phyloP scores from a whole-genome alignment of 495 filamentous ascomycete genomes.

The Annulohypoxylon bovei region DNA sequence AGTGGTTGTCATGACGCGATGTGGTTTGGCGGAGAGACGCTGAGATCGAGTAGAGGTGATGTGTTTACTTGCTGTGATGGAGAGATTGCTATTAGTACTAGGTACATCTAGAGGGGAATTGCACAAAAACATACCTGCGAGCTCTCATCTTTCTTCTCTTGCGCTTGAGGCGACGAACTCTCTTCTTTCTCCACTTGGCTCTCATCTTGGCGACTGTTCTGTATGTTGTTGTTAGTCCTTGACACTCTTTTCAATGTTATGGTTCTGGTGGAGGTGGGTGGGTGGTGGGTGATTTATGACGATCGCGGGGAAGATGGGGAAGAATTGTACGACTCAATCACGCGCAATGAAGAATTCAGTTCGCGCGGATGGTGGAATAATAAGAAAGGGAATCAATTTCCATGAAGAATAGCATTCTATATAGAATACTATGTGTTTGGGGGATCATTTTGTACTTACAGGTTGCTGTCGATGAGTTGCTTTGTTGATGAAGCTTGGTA shows the following conservation, averaged over 20 bases:
- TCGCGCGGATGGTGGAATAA: slow-evolving; percentile 12
- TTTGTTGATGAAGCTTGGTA: slow-evolving; percentile 40
- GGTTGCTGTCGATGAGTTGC: slow-evolving; percentile 41
- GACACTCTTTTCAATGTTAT: neutral
- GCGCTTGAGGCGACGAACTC: slow-evolving; percentile 95
- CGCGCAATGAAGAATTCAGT: neutral
- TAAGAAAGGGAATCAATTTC: neutral
- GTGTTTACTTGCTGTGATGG: slow-evolving; percentile 74
- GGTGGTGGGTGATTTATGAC: neutral
- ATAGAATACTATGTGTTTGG: neutral
- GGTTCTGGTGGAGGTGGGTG: slow-evolving; percentile 30
- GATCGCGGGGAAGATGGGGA: slow-evolving; percentile 28
- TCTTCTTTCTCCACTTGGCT: slow-evolving; percentile 99
- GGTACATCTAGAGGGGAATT: neutral
- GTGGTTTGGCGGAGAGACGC: slow-evolving; percentile 53
- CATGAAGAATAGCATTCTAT: neutral
- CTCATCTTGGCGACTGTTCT: slow-evolving; percentile 78
- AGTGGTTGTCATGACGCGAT: slow-evolving; percentile 46
- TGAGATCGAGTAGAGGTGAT: slow-evolving; percentile 66
- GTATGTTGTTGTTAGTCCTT: slow-evolving; percentile 32
- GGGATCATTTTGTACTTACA: slow-evolving; percentile 33
- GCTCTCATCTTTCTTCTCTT: slow-evolving; percentile 99
- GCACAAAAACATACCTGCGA: slow-evolving; percentile 69
- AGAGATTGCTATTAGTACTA: slow-evolving; percentile 38
- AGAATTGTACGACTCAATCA: slow-evolving; percentile 8